Evolutionary conservation across 1,139 yeast genomes (phyloP).

Genomic region (Blastobotrys buckinghamii): DNA sequence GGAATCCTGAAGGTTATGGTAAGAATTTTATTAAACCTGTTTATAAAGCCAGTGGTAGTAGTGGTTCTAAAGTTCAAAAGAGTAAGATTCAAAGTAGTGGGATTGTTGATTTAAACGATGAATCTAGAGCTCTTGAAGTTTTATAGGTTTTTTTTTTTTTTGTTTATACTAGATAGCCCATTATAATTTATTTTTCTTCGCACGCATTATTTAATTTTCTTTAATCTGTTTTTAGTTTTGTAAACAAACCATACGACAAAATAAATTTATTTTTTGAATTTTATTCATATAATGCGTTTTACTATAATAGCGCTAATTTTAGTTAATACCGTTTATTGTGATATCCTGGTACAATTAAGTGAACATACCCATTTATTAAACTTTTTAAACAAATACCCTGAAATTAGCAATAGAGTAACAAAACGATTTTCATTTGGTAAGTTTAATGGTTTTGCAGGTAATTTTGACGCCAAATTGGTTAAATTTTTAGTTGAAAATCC

Average conservation of each 20-base stretch:
- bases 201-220: too few species aligned
- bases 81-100: not conserved
- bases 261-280: too few species aligned
- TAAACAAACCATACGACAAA: not conserved
- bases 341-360: constrained; percentile 26
- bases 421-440: constrained; percentile 27
- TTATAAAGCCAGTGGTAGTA: constrained; percentile 7
- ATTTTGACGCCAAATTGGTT: constrained; percentile 22
- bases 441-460: constrained; percentile 28
- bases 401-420: constrained; percentile 19
- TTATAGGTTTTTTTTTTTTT: constrained; percentile 9
- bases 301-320: not conserved
- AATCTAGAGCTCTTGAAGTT: constrained; percentile 17
- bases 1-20: constrained; percentile 27
- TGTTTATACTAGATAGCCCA: too few species aligned
- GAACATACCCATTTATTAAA: constrained; percentile 17
- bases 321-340: constrained; percentile 5
- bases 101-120: constrained; percentile 18
- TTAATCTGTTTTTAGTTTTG: not conserved
- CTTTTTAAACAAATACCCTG: constrained; percentile 25
- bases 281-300: not conserved
- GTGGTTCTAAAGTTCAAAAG: not conserved
- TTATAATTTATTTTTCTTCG: not conserved
- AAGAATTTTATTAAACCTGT: constrained; percentile 32
- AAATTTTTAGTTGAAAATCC: constrained; percentile 18